phyloP scores from a whole-genome alignment of 495 filamentous ascomycete species.

The Aspergillus sparsus region DNA sequence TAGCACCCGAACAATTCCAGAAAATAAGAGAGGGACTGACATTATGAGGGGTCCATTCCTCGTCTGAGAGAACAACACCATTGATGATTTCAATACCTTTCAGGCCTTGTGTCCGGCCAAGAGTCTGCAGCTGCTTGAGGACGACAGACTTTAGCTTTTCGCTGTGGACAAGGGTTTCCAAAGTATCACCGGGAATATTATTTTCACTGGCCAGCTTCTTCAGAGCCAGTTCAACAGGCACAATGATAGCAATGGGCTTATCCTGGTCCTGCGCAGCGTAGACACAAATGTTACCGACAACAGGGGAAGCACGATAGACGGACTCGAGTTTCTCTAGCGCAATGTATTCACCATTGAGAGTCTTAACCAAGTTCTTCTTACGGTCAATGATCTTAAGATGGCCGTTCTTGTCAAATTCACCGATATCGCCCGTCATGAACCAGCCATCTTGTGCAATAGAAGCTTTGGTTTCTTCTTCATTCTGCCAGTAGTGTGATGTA shows the following conservation, averaged over 20 bases:
- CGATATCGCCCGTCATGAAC: constrained; percentile 97
- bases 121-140: constrained; percentile 77
- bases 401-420: constrained; percentile 81
- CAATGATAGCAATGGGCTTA: constrained; percentile 92
- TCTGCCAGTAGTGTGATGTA: constrained; percentile 72
- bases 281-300: constrained; percentile 94
- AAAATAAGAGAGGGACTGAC: constrained; percentile 55
- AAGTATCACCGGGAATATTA: constrained; percentile 64
- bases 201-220: constrained; percentile 79
- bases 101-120: constrained; percentile 75
- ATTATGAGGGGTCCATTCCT: constrained; percentile 97
- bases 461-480: constrained; percentile 80
- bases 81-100: constrained; percentile 88
- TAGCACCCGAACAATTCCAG: constrained; percentile 13
- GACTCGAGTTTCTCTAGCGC: constrained; percentile 98
- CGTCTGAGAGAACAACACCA: constrained; percentile 88
- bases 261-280: constrained; percentile 78
- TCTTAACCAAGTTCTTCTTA: constrained; percentile 99
- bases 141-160: constrained; percentile 77
- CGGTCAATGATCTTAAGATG: constrained; percentile 89
- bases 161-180: constrained; percentile 82
- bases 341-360: constrained; percentile 94
- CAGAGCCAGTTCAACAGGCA: constrained; percentile 79
- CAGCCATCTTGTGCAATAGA: constrained; percentile 77
- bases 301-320: constrained; percentile 79